Evolutionary conservation across 1,284 basidiomycete species (phyloP).

Genomic region (Cystobasidium pallidum): DNA sequence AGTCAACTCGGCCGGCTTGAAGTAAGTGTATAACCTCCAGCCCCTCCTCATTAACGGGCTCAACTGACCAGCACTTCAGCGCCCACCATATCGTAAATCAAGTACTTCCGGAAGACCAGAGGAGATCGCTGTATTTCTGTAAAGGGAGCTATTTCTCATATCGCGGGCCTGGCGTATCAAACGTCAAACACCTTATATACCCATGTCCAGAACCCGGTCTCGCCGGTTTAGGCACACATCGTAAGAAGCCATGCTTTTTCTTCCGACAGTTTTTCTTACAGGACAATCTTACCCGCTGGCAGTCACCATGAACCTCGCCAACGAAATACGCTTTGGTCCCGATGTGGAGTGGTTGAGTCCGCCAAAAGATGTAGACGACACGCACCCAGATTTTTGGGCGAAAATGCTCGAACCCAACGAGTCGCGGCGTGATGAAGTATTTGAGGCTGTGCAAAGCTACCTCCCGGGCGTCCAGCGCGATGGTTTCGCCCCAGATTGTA

Average conservation of each 20-base stretch:
- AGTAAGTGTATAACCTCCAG: conserved; percentile 61
- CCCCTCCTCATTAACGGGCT: conserved; percentile 66
- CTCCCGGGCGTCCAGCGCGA: conserved; percentile 70
- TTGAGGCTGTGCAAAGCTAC: conserved; percentile 64
- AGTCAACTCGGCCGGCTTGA: conserved; percentile 86
- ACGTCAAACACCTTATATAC: conserved; percentile 80
- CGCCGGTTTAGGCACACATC: conserved; percentile 81
- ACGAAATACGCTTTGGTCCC: conserved; percentile 88
- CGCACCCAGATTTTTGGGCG: conserved; percentile 74
- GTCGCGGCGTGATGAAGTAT: conserved; percentile 68
- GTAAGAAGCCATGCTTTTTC: conserved; percentile 55
- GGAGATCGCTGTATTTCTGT: conserved; percentile 48
- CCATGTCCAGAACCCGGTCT: conserved; percentile 72
- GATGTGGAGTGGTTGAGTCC: conserved; percentile 84
- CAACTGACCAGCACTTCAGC: conserved; percentile 54
- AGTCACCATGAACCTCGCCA: conserved; percentile 78
- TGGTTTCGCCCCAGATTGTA: conserved; percentile 75
- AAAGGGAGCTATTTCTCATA: conserved; percentile 82
- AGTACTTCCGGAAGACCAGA: conserved; percentile 45
- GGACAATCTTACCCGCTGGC: no score
- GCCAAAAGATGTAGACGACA: conserved; percentile 57
- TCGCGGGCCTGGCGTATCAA: conserved; percentile 68
- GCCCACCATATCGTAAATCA: conserved; percentile 50
- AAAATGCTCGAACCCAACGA: conserved; percentile 69
- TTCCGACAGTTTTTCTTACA: no score